phyloP scores from a whole-genome alignment of 2,329 filamentous ascomycete genomes.

The Fusarium sp. region DNA sequence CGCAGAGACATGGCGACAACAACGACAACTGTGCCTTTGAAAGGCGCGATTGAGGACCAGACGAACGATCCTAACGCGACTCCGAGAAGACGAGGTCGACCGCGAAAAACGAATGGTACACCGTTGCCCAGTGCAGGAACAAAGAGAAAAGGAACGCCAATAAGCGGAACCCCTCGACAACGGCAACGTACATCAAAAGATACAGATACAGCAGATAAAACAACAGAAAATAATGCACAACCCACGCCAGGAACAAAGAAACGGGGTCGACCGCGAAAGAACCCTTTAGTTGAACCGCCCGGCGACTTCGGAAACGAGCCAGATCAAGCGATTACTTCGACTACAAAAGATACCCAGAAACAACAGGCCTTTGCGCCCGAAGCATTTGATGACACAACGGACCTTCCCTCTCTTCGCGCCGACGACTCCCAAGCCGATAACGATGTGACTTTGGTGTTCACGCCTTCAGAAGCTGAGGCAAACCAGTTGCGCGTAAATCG shows the following conservation, averaged over 20 bases:
- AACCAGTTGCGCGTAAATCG: slow-evolving; percentile 22
- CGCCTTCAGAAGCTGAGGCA: slow-evolving; percentile 42
- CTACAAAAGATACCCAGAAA: slow-evolving; percentile 32
- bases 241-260: slow-evolving; percentile 52
- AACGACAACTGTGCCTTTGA: slow-evolving; percentile 66
- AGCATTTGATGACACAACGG: slow-evolving; percentile 36
- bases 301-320: slow-evolving; percentile 45
- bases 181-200: slow-evolving; percentile 52
- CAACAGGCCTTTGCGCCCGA: slow-evolving; percentile 47
- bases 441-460: slow-evolving; percentile 47
- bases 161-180: slow-evolving; percentile 53
- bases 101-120: slow-evolving; percentile 65
- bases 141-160: slow-evolving; percentile 63
- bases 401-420: slow-evolving; percentile 34
- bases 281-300: slow-evolving; percentile 44
- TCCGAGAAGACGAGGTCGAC: slow-evolving; percentile 61
- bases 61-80: slow-evolving; percentile 51
- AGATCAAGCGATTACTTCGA: slow-evolving; percentile 30
- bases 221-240: slow-evolving; percentile 41
- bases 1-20: slow-evolving; percentile 60
- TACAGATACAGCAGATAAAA: slow-evolving; percentile 47
- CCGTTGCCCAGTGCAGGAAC: slow-evolving; percentile 60
- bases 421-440: slow-evolving; percentile 50
- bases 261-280: slow-evolving; percentile 51
- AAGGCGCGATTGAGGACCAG: slow-evolving; percentile 55